Conservation (phyloP, 805 yeast genomes). For the Saccharomycopsis lassenensis region DNA sequence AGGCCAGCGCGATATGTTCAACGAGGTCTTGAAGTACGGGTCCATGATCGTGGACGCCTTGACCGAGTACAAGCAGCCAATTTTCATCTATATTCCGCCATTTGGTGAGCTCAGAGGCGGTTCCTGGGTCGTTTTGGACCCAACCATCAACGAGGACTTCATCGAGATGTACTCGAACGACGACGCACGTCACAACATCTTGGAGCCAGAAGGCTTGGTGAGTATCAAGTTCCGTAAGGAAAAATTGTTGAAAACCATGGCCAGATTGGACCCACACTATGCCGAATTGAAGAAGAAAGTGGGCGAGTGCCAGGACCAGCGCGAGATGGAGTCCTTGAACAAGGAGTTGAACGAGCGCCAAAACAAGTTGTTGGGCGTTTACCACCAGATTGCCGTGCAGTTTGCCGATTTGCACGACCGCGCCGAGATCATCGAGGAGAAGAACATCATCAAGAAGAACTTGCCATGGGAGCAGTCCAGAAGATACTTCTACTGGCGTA, state of each 20-base stretch:
- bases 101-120: slow-evolving; percentile 99
- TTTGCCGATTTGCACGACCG: slow-evolving; percentile 98
- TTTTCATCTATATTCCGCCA: slow-evolving; percentile 95
- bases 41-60: slow-evolving; percentile 95
- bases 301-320: slow-evolving; percentile 40
- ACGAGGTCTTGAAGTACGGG: slow-evolving; percentile 95
- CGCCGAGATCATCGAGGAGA: slow-evolving; percentile 94
- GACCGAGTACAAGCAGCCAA: slow-evolving; percentile 92
- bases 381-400: slow-evolving; percentile 86
- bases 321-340: slow-evolving; percentile 54
- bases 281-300: slow-evolving; percentile 53
- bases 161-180: slow-evolving; percentile 99
- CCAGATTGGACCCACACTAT: slow-evolving; percentile 72
- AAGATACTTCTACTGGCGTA: slow-evolving; percentile 98
- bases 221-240: slow-evolving; percentile 96
- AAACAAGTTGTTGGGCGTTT: slow-evolving; percentile 68
- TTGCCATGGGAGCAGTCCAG: slow-evolving; percentile 81
- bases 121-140: slow-evolving; percentile 99
- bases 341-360: slow-evolving; percentile 71
- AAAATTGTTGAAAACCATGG: slow-evolving; percentile 83
- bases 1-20: slow-evolving; percentile 99
- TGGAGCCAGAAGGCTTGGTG: slow-evolving; percentile 99
- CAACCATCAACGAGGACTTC: slow-evolving; percentile 91
- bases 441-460: slow-evolving; percentile 80
- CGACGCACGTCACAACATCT: slow-evolving; percentile 92